These are phyloP conservation scores for Xylariales sp. DNA, from an alignment of 2,329 filamentous ascomycete species.

Conservation along the genomic window DNA sequence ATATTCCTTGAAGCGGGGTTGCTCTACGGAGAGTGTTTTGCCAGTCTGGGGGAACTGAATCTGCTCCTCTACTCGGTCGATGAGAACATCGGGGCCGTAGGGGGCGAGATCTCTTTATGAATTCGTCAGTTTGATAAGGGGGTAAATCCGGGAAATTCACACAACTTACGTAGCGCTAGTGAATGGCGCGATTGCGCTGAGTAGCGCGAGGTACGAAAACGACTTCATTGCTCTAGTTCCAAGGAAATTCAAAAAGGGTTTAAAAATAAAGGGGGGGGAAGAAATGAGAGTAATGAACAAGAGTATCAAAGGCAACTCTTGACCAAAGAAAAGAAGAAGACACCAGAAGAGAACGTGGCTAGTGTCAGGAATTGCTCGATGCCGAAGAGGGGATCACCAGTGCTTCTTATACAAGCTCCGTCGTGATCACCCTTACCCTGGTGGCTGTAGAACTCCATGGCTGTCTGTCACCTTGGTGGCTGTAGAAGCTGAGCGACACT, in stretches of 20 bases:
- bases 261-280: neutral
- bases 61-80: conserved; percentile 21
- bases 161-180: conserved; percentile 22
- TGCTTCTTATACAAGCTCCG: conserved; percentile 25
- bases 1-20: conserved; percentile 24
- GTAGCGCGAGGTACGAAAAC: conserved; percentile 34
- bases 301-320: conserved; percentile 16
- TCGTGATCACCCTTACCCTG: neutral
- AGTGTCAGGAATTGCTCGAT: neutral
- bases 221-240: conserved; percentile 22
- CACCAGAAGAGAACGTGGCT: conserved; percentile 31
- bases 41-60: conserved; percentile 20
- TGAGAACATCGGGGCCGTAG: conserved; percentile 24
- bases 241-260: neutral
- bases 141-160: neutral
- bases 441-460: conserved; percentile 1
- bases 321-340: conserved; percentile 15
- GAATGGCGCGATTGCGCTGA: conserved; percentile 28
- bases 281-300: conserved; percentile 9
- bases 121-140: neutral
- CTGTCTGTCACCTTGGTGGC: too few species aligned
- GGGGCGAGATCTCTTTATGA: conserved; percentile 24
- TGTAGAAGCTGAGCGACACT: neutral
- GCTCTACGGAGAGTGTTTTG: conserved; percentile 2
- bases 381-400: conserved; percentile 1